phyloP scores from a whole-genome alignment of 2,329 filamentous ascomycete species.

The Lasiodiplodia citricola region DNA sequence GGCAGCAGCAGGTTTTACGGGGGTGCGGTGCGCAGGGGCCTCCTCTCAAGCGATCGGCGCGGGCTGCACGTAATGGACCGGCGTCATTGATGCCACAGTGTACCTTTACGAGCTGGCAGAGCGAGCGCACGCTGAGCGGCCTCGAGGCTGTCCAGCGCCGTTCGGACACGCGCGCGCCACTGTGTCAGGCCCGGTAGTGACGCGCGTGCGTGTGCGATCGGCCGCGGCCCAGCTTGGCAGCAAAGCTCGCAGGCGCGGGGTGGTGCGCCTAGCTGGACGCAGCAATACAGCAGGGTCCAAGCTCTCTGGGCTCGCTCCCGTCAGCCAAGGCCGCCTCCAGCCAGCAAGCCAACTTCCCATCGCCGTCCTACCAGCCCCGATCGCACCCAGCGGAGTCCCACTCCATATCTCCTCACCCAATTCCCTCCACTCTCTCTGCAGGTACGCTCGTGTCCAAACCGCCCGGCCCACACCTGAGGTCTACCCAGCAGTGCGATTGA shows the following conservation, averaged over 20 bases:
- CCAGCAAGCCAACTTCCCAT: slow-evolving; percentile 21
- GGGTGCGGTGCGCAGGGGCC: slow-evolving; percentile 17
- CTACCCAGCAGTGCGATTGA: slow-evolving; percentile 8
- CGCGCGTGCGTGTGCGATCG: not conserved
- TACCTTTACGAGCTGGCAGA: slow-evolving; percentile 2
- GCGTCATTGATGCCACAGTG: slow-evolving; percentile 25
- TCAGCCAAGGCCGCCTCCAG: slow-evolving; percentile 18
- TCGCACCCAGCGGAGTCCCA: not conserved
- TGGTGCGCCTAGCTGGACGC: slow-evolving; percentile 14
- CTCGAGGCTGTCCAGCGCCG: not conserved
- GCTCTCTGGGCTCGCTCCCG: slow-evolving; percentile 13
- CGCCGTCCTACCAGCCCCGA: slow-evolving; percentile 5
- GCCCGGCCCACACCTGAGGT: not conserved
- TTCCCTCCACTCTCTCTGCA: not conserved
- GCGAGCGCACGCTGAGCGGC: not conserved
- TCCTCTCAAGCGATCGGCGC: slow-evolving; percentile 15
- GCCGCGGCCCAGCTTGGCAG: not conserved
- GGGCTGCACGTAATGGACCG: slow-evolving; percentile 9
- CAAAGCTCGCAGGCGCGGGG: slow-evolving; percentile 1
- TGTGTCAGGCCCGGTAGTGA: not conserved
- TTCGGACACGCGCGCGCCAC: slow-evolving; percentile 5
- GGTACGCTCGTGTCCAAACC: not conserved
- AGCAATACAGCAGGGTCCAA: slow-evolving; percentile 15
- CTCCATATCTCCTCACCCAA: slow-evolving; percentile 7
- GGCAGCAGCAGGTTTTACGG: slow-evolving; percentile 14